These are phyloP conservation scores for Neurospora pannonica DNA, from an alignment of 495 filamentous ascomycete genomes.

Conservation along the genomic window DNA sequence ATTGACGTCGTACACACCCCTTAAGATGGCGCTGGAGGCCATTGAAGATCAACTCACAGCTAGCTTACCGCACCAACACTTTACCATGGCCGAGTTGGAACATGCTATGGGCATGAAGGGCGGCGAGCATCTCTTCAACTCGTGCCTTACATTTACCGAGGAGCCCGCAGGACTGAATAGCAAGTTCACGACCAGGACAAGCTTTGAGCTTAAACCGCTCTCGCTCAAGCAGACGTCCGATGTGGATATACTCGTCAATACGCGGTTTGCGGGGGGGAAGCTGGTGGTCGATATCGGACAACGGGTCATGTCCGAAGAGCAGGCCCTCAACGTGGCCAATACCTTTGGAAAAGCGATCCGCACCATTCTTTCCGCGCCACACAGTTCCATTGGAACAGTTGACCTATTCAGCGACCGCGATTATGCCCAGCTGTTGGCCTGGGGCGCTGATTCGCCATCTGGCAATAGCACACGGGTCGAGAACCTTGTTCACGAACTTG, in stretches of 20 bases:
- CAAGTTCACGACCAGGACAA: slow-evolving; percentile 26
- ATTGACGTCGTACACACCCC: slow-evolving; percentile 19
- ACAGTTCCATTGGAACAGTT: slow-evolving; percentile 23
- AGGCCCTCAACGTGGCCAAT: slow-evolving; percentile 30
- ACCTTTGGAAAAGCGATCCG: slow-evolving; percentile 36
- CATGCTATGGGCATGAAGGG: slow-evolving; percentile 35
- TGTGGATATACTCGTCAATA: slow-evolving; percentile 32
- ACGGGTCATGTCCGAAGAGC: slow-evolving; percentile 31
- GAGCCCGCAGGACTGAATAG: slow-evolving; percentile 27
- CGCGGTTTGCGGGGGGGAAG: slow-evolving; percentile 25
- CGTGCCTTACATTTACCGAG: slow-evolving; percentile 36
- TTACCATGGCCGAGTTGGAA: slow-evolving; percentile 32
- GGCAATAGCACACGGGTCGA: slow-evolving; percentile 13
- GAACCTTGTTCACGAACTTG: slow-evolving; percentile 25
- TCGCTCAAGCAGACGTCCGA: slow-evolving; percentile 35
- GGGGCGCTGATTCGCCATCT: slow-evolving; percentile 19
- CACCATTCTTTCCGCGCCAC: slow-evolving; percentile 28
- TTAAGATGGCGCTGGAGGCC: slow-evolving; percentile 23
- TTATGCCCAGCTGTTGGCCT: slow-evolving; percentile 33
- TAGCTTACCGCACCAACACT: slow-evolving; percentile 31
- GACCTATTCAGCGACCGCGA: slow-evolving; percentile 38
- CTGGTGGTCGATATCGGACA: slow-evolving; percentile 34
- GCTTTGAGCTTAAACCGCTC: slow-evolving; percentile 25
- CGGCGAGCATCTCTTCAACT: slow-evolving; percentile 33
- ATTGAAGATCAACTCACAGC: slow-evolving; percentile 25